Percentiles rank a stretch among this genome's conserved stretches.
phyloP scores from a whole-genome alignment of 148 eudicot genomes.

The Cornus controversa region DNA sequence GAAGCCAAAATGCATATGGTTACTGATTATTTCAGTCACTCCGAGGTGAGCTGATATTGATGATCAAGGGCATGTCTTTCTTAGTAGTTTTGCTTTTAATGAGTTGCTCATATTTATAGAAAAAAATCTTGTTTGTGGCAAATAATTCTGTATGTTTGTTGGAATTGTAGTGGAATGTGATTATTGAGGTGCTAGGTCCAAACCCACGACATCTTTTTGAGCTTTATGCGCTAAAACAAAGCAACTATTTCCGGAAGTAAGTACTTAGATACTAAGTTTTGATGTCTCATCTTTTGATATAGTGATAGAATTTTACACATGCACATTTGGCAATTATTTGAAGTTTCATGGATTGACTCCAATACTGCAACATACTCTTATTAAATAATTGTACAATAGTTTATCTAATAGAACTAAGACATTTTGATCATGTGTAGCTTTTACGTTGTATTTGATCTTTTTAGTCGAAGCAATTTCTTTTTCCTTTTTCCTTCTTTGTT shows the following conservation, averaged over 20 bases:
- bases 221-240: slow-evolving; percentile 83
- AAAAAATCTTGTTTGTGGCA: not conserved
- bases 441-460: slow-evolving; percentile 1
- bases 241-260: slow-evolving; percentile 62
- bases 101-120: not conserved
- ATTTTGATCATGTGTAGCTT: not conserved
- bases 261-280: slow-evolving; percentile 19
- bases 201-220: slow-evolving; percentile 91
- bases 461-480: not conserved
- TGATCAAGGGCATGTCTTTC: slow-evolving; percentile 1
- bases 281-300: not conserved
- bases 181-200: slow-evolving; percentile 81
- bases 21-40: slow-evolving; percentile 64
- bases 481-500: not conserved
- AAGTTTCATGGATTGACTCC: not conserved
- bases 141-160: slow-evolving; percentile 21
- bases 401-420: not conserved
- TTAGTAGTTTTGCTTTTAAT: not conserved
- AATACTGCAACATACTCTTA: not conserved
- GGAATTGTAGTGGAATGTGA: slow-evolving; percentile 60
- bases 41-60: slow-evolving; percentile 56
- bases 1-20: slow-evolving; percentile 96
- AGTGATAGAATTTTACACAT: not conserved
- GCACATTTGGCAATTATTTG: not conserved
- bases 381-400: not conserved